Conservation (phyloP, 257 asterid genomes). For the Solanum chmielewskii region DNA sequence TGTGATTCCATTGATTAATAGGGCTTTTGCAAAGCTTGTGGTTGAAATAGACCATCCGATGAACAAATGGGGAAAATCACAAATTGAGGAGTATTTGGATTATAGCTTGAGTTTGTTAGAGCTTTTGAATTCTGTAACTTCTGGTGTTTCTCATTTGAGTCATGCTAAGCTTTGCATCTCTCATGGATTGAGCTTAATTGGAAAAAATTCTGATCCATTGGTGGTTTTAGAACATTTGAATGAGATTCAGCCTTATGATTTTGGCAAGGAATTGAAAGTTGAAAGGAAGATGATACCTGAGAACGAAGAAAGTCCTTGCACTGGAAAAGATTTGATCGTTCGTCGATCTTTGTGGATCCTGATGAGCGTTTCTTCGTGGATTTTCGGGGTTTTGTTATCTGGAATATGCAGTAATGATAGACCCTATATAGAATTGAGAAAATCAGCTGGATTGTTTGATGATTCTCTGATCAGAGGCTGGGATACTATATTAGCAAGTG, state of each 20-base stretch:
- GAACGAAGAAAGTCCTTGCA: slow-evolving; percentile 11
- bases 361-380: slow-evolving; percentile 22
- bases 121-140: slow-evolving; percentile 33
- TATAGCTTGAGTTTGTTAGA: slow-evolving; percentile 30
- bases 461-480: slow-evolving; percentile 20
- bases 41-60: slow-evolving; percentile 46
- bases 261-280: slow-evolving; percentile 8
- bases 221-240: slow-evolving; percentile 2
- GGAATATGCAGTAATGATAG: slow-evolving; percentile 27
- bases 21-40: slow-evolving; percentile 40
- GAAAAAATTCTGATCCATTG: slow-evolving; percentile 1
- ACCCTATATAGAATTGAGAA: slow-evolving; percentile 26
- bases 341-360: slow-evolving; percentile 21
- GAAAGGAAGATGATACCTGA: slow-evolving; percentile 3
- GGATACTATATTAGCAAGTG: slow-evolving; percentile 19
- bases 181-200: slow-evolving; percentile 26
- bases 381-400: slow-evolving; percentile 35
- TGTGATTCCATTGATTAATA: slow-evolving; percentile 16
- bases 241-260: slow-evolving; percentile 9
- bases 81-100: slow-evolving; percentile 33
- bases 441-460: slow-evolving; percentile 7
- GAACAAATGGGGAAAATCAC: slow-evolving; percentile 29
- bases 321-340: slow-evolving; percentile 26
- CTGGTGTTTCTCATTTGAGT: slow-evolving; percentile 36
- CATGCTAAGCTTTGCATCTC: slow-evolving; percentile 24